Base-by-base conservation (phyloP, 2,329 filamentous ascomycete genomes). In the Fusarium stilboides region DNA sequence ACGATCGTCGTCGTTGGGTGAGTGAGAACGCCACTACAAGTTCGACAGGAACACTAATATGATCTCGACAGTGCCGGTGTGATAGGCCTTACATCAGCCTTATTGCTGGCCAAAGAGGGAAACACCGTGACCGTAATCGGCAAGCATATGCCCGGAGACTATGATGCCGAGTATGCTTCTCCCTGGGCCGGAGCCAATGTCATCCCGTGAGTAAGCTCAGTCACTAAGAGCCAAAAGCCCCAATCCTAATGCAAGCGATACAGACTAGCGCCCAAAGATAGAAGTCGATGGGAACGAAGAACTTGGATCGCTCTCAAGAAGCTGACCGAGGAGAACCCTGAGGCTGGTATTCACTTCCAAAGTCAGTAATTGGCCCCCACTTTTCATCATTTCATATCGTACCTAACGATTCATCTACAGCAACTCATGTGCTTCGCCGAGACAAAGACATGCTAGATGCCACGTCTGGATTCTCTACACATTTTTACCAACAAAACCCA, bases 71-170 rank as follows among this genome's bases (percentile, higher is more conserved):
- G 80, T n/a, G 85, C 84, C 19, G 85, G 85, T 28, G 85, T 87
- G 20, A 81, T 80, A 28, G 85, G 85, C 56, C 79, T 87, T 54
- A 87, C 85, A 17, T 81, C 83, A 49, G 85, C 85, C 1, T 74
- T 86, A 36, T 71, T 85, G 34, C 77, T 87, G 26, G 80, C 85
- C 10, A 83, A 79, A 66, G 78, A 80, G 51, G 77, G 74, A 10
- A 83, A 85, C 58, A 76, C 64, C n/a, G 78, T 97, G 68, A 94
- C 92, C 0, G 84, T 97, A 31, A 83, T 94, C 24, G 91, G 93
- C 6, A 97, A 95, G 75, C 92, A 97, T 76, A 96, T 97, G 91
- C 94, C 94, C 0, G 94, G 94, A 26, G 94, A 98, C 81, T 96
- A 94, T 78, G 92, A 95, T 70, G 91, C 94, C 68, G 92, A 97